Conservation (phyloP, 2,329 filamentous ascomycete genomes). For the Malbranchea cinnamomea region DNA sequence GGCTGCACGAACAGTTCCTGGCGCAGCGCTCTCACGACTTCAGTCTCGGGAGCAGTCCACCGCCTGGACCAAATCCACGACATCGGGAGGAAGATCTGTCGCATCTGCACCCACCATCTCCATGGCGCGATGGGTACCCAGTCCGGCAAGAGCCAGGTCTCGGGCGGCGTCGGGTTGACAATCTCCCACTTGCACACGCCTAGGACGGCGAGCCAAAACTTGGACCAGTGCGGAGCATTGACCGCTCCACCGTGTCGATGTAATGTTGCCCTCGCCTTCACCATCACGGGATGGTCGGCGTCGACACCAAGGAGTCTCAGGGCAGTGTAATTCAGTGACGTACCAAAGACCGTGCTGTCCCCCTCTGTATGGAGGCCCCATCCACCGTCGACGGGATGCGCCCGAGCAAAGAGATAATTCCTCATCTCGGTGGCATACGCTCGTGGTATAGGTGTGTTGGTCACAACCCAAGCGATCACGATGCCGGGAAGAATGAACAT, state of each 20-base stretch:
- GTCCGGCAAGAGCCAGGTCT: slow-evolving; percentile 3
- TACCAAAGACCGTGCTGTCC: slow-evolving; percentile 1
- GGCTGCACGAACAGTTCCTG: slow-evolving; percentile 5
- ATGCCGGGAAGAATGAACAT: slow-evolving; percentile 3
- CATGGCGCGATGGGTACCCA: slow-evolving; percentile 3
- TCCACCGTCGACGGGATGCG: slow-evolving; percentile 2
- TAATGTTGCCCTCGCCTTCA: slow-evolving; percentile 2
- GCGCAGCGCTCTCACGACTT: slow-evolving; percentile 3
- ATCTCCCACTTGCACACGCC: slow-evolving; percentile 5
- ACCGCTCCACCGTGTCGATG: slow-evolving; percentile 1
- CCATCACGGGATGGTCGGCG: slow-evolving; percentile 2
- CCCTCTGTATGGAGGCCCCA: slow-evolving; percentile 1
- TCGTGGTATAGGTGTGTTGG: slow-evolving; percentile 1
- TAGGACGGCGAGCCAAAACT: slow-evolving; percentile 6
- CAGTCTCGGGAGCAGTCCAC: neutral
- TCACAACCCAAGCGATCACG: slow-evolving; percentile 3
- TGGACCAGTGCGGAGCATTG: slow-evolving; percentile 2
- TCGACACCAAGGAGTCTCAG: slow-evolving; percentile 1
- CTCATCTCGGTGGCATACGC: neutral
- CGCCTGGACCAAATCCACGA: neutral
- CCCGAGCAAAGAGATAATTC: neutral
- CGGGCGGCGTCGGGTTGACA: slow-evolving; percentile 2
- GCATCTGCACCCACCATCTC: slow-evolving; percentile 6
- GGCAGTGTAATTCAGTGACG: slow-evolving; percentile 1
- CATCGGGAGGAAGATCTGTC: slow-evolving; percentile 4